These are phyloP conservation scores for Ogataea naganishii DNA, from an alignment of 805 yeast genomes.

Conservation along the genomic window DNA sequence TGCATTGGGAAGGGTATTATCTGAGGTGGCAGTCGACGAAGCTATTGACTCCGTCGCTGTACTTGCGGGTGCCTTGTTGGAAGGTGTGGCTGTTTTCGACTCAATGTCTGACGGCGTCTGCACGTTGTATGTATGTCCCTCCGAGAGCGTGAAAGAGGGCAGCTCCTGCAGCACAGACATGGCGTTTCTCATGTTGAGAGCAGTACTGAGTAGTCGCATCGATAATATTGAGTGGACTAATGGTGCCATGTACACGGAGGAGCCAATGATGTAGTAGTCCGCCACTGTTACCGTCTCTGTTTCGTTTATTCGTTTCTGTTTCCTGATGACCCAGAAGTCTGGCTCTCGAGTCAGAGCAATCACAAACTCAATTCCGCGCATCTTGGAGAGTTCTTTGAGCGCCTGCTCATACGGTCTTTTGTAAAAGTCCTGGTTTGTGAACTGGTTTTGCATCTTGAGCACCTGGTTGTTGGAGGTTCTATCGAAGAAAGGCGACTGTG, in stretches of 20 bases:
- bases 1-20: slow-evolving; percentile 10
- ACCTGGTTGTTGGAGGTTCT: slow-evolving; percentile 92
- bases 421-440: slow-evolving; percentile 39
- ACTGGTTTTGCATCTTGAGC: slow-evolving; percentile 90
- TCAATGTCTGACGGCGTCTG: not conserved
- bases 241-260: slow-evolving; percentile 90
- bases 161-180: slow-evolving; percentile 36
- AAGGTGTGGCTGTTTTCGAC: not conserved
- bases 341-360: slow-evolving; percentile 75
- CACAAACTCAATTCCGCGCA: slow-evolving; percentile 83
- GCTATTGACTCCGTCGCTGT: slow-evolving; percentile 1
- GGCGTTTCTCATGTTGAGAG: slow-evolving; percentile 35
- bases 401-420: slow-evolving; percentile 21
- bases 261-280: slow-evolving; percentile 85
- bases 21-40: slow-evolving; percentile 1
- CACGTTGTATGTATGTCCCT: slow-evolving; percentile 42
- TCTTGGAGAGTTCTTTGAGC: slow-evolving; percentile 50
- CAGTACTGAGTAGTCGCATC: slow-evolving; percentile 54
- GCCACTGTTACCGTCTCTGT: slow-evolving; percentile 46
- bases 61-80: not conserved
- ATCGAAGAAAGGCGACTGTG: slow-evolving; percentile 93
- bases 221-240: slow-evolving; percentile 61
- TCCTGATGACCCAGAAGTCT: slow-evolving; percentile 84
- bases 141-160: slow-evolving; percentile 50
- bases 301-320: slow-evolving; percentile 59